Evolutionary conservation across 441 rosid genomes (phyloP).

Genomic region (Corymbia citriodora): DNA sequence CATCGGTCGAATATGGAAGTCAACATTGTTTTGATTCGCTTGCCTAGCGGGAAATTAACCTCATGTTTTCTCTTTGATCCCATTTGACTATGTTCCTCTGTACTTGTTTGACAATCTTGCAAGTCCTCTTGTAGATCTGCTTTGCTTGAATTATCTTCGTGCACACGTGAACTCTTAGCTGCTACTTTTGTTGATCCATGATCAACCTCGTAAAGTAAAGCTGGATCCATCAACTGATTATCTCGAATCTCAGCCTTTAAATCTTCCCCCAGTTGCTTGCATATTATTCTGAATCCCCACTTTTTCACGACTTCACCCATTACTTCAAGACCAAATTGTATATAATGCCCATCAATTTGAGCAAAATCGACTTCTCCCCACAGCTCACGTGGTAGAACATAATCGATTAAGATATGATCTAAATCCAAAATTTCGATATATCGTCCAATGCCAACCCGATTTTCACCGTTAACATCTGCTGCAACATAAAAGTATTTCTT

Average conservation of each 20-base stretch:
- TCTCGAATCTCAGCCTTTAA: rapidly evolving
- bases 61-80: no score
- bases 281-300: neutral
- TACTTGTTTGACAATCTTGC: neutral
- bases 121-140: rapidly evolving
- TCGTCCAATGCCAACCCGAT: no score
- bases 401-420: rapidly evolving
- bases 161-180: neutral
- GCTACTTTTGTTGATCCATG: neutral
- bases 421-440: rapidly evolving
- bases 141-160: neutral
- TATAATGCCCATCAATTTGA: rapidly evolving
- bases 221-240: rapidly evolving
- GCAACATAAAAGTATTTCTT: no score
- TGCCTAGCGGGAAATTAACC: no score
- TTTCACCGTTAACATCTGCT: neutral
- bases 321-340: rapidly evolving
- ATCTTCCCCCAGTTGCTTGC: neutral
- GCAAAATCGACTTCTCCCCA: rapidly evolving
- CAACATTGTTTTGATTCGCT: no score
- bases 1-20: no score
- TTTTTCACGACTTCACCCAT: rapidly evolving
- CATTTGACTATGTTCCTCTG: no score
- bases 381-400: rapidly evolving
- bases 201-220: neutral